Evolutionary conservation across 441 rosid species (phyloP).

Genomic region (Erysimum pusillum): DNA sequence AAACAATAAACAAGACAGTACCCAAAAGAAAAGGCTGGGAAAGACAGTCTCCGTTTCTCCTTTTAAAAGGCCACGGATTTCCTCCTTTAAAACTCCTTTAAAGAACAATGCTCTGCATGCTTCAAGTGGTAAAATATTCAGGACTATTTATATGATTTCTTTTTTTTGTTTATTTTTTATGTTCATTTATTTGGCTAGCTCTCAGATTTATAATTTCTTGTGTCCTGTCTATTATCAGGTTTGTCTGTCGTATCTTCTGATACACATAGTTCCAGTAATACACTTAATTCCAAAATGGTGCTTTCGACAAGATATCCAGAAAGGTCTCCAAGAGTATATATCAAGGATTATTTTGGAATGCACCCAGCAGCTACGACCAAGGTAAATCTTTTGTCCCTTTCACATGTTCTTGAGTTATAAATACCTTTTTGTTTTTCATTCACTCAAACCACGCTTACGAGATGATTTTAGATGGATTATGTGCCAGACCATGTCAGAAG

Average conservation of each 20-base stretch:
- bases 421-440: constrained; percentile 33
- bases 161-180: neutral
- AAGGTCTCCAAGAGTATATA: constrained; percentile 60
- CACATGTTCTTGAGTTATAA: constrained; percentile 11
- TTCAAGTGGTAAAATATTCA: constrained; percentile 59
- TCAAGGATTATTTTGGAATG: constrained; percentile 76
- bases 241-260: constrained; percentile 58
- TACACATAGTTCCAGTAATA: constrained; percentile 48
- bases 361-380: constrained; percentile 57
- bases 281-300: constrained; percentile 52
- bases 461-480: constrained; percentile 56
- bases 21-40: constrained; percentile 54
- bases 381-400: constrained; percentile 55
- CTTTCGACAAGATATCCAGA: constrained; percentile 74
- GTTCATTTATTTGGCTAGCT: constrained; percentile 35
- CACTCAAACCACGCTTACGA: constrained; percentile 34
- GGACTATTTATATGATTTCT: constrained; percentile 11
- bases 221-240: constrained; percentile 57
- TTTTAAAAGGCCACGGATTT: constrained; percentile 86
- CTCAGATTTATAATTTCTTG: constrained; percentile 26
- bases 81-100: constrained; percentile 71
- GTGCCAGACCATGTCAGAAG: constrained; percentile 50
- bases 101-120: constrained; percentile 52
- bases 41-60: constrained; percentile 58
- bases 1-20: constrained; percentile 46